Evolutionary conservation across 495 filamentous ascomycete species (phyloP).

Genomic region (Penicillium steckii): DNA sequence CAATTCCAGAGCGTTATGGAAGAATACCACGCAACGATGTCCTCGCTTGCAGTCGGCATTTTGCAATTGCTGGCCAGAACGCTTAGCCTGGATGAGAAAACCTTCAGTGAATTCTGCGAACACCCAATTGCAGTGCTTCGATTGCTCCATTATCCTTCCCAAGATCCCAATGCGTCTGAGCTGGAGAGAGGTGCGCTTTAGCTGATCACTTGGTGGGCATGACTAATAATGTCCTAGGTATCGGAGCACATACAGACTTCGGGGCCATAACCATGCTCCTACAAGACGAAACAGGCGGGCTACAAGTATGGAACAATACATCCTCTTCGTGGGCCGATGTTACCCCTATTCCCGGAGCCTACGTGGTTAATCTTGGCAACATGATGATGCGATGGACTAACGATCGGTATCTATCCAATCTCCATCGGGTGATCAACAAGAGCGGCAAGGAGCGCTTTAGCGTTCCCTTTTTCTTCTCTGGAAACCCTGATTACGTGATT

Average conservation of each 20-base stretch:
- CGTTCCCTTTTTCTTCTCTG: conserved; percentile 31
- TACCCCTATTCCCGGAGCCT: conserved; percentile 32
- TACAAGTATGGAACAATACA: conserved; percentile 42
- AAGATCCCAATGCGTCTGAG: conserved; percentile 27
- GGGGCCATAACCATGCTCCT: conserved; percentile 47
- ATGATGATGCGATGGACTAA: conserved; percentile 36
- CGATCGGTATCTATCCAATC: conserved; percentile 24
- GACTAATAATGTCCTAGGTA: conserved; percentile 30
- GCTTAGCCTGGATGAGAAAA: conserved; percentile 32
- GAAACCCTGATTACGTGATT: conserved; percentile 22
- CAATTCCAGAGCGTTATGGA: conserved; percentile 31
- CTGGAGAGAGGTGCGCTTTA: conserved; percentile 8
- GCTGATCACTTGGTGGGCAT: background rate
- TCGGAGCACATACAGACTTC: conserved; percentile 54
- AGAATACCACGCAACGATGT: conserved; percentile 24
- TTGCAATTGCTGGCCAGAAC: conserved; percentile 38
- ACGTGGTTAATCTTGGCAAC: conserved; percentile 51
- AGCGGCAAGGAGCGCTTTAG: conserved; percentile 24
- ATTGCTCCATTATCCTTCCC: conserved; percentile 49
- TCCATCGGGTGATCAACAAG: conserved; percentile 33
- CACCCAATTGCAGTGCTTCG: conserved; percentile 35
- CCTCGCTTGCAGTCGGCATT: conserved; percentile 19
- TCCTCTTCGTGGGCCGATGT: conserved; percentile 31
- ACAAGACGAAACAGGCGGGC: conserved; percentile 35
- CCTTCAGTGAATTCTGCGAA: conserved; percentile 38